Evolutionary conservation across 805 yeast species (phyloP).

Genomic region (Wickerhamomyces bisporus): DNA sequence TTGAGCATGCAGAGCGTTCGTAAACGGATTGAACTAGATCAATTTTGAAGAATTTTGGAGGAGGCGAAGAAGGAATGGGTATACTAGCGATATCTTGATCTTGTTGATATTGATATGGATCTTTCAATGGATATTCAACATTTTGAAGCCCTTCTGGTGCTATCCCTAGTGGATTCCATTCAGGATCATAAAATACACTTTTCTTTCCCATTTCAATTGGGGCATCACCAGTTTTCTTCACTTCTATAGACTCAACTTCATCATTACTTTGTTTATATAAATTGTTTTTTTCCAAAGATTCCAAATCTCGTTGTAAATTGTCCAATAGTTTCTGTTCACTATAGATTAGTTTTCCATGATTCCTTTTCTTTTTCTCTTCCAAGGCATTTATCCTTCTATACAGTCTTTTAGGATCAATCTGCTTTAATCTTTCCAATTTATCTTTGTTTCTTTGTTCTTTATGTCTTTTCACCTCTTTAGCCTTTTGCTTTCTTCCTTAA

Average conservation of each 20-base stretch:
- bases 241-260: background rate
- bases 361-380: conserved; percentile 22
- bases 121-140: background rate
- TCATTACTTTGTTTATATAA: conserved; percentile 5
- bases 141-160: conserved; percentile 35
- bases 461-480: conserved; percentile 20
- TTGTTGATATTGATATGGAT: conserved; percentile 6
- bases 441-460: conserved; percentile 20
- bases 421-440: conserved; percentile 20
- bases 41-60: conserved; percentile 18
- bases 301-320: conserved; percentile 35
- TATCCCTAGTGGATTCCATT: conserved; percentile 56
- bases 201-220: conserved; percentile 37
- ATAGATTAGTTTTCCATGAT: conserved; percentile 33
- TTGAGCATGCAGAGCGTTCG: background rate
- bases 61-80: conserved; percentile 26
- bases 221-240: background rate
- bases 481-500: conserved; percentile 26
- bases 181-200: conserved; percentile 61
- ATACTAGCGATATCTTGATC: conserved; percentile 21
- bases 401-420: conserved; percentile 20
- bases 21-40: background rate
- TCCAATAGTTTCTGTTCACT: conserved; percentile 30
- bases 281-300: conserved; percentile 27
- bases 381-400: conserved; percentile 18